Base-by-base conservation (phyloP, 163 green algal species). In the Scenedesmus sp. region DNA sequence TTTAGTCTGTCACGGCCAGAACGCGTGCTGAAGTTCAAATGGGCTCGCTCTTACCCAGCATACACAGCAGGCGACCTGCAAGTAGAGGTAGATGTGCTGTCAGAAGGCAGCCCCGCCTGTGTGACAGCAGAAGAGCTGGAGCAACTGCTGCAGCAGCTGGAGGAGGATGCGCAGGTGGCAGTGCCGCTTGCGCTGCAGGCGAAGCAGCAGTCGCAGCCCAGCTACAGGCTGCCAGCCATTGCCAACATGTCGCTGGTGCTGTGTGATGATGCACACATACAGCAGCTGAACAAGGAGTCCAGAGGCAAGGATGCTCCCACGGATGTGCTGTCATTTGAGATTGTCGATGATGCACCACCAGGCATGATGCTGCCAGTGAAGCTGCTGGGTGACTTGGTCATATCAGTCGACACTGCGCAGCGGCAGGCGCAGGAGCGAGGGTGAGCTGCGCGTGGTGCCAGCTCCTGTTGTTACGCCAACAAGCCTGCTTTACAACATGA, bases 271-370 rank as follows among this genome's bases (percentile, higher is more conserved):
- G 83, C 84, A 0, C 93, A 97, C 95, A 99, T 99, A 82, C 91
- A 87, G 6, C 82, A 93, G 18, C 93, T 99, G 16, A 99, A 99
- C 93, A 55, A 13, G 6, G 94, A 93, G 81, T 98, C 96, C 94
- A 94, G 98, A 2, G 95, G 95, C n/a, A 97, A 98, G 89, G 95
- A 98, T 62, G 83, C 57, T 2, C 91, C 98, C 12, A 99, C 98
- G n/a, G 98, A 99, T 92, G 98, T 99, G 73, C 96, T 99, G 57
- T 99, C 97, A 0, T 99, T 99, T 94, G 95, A 98, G 74, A 95
- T 98, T 92, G 93, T 92, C 3, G 95, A 97, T 87, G 94, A 96
- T 12, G 70, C 93, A 52, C 92, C 94, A 13, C 92, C 94, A 13
- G 93, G 93, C 82, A 84, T 96, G 54, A 87, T 91, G 15, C 91